Conservation (phyloP, 805 yeast genomes). For the Candida awuae region DNA sequence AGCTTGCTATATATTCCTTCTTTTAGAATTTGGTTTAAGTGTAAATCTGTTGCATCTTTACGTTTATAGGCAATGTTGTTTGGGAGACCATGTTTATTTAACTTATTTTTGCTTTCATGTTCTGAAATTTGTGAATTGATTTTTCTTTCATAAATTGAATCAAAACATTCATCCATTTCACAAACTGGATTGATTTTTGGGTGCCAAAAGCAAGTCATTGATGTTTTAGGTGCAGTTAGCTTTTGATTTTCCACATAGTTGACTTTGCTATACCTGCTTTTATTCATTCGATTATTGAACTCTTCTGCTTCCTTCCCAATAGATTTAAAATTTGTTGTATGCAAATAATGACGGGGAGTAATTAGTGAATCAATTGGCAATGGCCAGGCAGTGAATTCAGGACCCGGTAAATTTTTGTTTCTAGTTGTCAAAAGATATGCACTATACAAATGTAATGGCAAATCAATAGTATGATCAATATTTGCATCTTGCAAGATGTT, state of each 20-base stretch:
- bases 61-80: background rate
- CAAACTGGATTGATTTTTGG: slow-evolving; percentile 3
- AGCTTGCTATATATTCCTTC: slow-evolving; percentile 13
- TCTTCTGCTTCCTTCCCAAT: background rate
- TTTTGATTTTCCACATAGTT: slow-evolving; percentile 3
- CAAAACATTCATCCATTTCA: slow-evolving; percentile 8
- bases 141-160: slow-evolving; percentile 9
- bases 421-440: slow-evolving; percentile 34
- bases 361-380: slow-evolving; percentile 3
- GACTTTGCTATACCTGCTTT: slow-evolving; percentile 1
- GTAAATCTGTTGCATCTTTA: slow-evolving; percentile 3
- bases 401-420: slow-evolving; percentile 7
- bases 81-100: background rate
- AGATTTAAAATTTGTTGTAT: slow-evolving; percentile 1
- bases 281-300: background rate
- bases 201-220: slow-evolving; percentile 9
- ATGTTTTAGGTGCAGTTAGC: background rate
- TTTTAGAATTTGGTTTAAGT: slow-evolving; percentile 13
- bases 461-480: slow-evolving; percentile 42
- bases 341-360: slow-evolving; percentile 3
- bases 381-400: slow-evolving; percentile 11
- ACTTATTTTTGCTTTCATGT: background rate
- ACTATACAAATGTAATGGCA: slow-evolving; percentile 60
- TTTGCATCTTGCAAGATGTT: slow-evolving; percentile 35
- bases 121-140: slow-evolving; percentile 2